phyloP scores from a whole-genome alignment of 2,329 filamentous ascomycete genomes.

The Cladobotryum protrusum region DNA sequence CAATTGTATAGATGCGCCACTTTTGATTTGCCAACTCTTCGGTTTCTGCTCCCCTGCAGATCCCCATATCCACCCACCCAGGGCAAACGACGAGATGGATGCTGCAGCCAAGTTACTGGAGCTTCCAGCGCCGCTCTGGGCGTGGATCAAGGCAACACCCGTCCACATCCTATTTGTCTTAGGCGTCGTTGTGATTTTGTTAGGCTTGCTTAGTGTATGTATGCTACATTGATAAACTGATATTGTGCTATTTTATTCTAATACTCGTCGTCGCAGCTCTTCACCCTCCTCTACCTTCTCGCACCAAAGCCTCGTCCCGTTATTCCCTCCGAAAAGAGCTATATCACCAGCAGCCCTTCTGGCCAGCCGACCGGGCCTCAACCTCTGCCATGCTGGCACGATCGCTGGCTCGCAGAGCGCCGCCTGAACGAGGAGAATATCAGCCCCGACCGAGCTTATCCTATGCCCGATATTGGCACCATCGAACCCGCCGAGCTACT shows the following conservation, averaged over 20 bases:
- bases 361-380: slow-evolving; percentile 31
- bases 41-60: slow-evolving; percentile 1
- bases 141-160: slow-evolving; percentile 33
- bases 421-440: slow-evolving; percentile 39
- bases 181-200: slow-evolving; percentile 25
- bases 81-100: slow-evolving; percentile 11
- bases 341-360: slow-evolving; percentile 65
- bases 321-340: slow-evolving; percentile 74
- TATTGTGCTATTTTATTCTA: background rate
- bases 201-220: slow-evolving; percentile 35
- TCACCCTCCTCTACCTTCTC: slow-evolving; percentile 62
- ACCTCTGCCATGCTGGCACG: slow-evolving; percentile 79
- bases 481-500: slow-evolving; percentile 75
- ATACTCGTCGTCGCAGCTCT: slow-evolving; percentile 37
- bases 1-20: background rate
- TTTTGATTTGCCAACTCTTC: background rate
- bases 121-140: slow-evolving; percentile 30
- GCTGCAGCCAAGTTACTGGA: slow-evolving; percentile 18
- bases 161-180: slow-evolving; percentile 32
- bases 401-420: slow-evolving; percentile 61
- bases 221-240: too few relatives aligned
- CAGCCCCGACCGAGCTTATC: slow-evolving; percentile 31
- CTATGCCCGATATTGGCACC: slow-evolving; percentile 42
- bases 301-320: slow-evolving; percentile 75
- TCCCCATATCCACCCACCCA: background rate